These are phyloP conservation scores for Candida mesenterica DNA, from an alignment of 1,139 yeast species.

Conservation along the genomic window DNA sequence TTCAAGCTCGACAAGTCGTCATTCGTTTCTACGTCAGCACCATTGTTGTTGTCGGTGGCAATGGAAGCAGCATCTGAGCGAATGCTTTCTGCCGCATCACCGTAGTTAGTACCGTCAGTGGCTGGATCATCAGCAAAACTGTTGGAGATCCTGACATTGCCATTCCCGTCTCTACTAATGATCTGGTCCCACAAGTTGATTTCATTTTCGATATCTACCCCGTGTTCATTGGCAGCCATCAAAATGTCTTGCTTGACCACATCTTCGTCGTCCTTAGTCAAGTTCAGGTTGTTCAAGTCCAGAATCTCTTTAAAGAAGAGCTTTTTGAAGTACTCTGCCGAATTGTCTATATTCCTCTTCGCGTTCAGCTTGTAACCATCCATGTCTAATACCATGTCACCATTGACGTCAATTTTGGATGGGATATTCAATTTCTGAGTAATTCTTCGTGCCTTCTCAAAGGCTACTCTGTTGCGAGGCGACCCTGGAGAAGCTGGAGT, in stretches of 20 bases:
- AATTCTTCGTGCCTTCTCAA: conserved; percentile 66
- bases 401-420: conserved; percentile 82
- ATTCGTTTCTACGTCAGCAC: not conserved
- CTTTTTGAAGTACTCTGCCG: conserved; percentile 69
- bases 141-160: conserved; percentile 59
- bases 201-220: conserved; percentile 20
- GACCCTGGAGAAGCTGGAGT: conserved; percentile 4
- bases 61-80: not conserved
- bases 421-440: conserved; percentile 82
- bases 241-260: conserved; percentile 7
- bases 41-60: not conserved
- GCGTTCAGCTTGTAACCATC: conserved; percentile 93
- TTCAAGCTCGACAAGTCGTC: too few species aligned
- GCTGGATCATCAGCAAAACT: not conserved
- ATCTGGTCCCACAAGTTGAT: conserved; percentile 35
- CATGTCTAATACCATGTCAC: conserved; percentile 89
- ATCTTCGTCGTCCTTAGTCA: conserved; percentile 17
- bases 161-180: conserved; percentile 59
- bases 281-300: conserved; percentile 19
- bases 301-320: conserved; percentile 59
- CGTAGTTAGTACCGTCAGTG: not conserved
- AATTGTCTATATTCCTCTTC: conserved; percentile 61
- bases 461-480: conserved; percentile 41
- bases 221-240: conserved; percentile 13
- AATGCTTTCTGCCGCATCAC: not conserved